These are phyloP conservation scores for Orbilia ellipsospora DNA, from an alignment of 2,329 filamentous ascomycete genomes.

Conservation along the genomic window DNA sequence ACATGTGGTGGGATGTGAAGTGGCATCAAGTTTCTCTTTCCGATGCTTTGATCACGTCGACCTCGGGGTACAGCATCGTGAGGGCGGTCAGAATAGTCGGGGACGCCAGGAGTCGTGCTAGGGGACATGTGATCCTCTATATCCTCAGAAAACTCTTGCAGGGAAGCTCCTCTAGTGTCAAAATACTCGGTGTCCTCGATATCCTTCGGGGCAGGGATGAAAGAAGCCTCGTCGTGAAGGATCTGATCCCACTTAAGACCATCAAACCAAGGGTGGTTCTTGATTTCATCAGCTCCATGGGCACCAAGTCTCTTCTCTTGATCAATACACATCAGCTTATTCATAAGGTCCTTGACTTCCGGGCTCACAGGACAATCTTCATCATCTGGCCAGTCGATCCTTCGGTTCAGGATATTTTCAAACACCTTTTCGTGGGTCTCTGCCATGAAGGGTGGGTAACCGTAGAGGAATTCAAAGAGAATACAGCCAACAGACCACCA, in stretches of 20 bases:
- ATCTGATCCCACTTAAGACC: constrained; percentile 89
- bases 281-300: constrained; percentile 93
- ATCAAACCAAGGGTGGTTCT: constrained; percentile 86
- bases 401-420: constrained; percentile 90
- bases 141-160: constrained; percentile 92
- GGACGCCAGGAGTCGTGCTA: constrained; percentile 71
- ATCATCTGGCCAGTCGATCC: constrained; percentile 91
- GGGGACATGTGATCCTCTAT: constrained; percentile 86
- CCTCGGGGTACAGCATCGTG: constrained; percentile 94
- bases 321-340: constrained; percentile 86
- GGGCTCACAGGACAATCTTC: constrained; percentile 76
- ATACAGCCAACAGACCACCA: constrained; percentile 99
- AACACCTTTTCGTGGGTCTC: constrained; percentile 91
- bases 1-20: constrained; percentile 97
- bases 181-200: constrained; percentile 99
- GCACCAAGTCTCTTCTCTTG: constrained; percentile 84
- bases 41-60: constrained; percentile 83
- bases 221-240: constrained; percentile 94
- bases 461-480: constrained; percentile 94
- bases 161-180: constrained; percentile 86
- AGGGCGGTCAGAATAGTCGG: constrained; percentile 86
- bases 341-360: constrained; percentile 94
- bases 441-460: constrained; percentile 92
- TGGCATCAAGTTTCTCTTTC: constrained; percentile 93
- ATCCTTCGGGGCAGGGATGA: constrained; percentile 90